These are phyloP conservation scores for Daedaleopsis sinensis DNA, from an alignment of 768 basidiomycete species.

Conservation along the genomic window DNA sequence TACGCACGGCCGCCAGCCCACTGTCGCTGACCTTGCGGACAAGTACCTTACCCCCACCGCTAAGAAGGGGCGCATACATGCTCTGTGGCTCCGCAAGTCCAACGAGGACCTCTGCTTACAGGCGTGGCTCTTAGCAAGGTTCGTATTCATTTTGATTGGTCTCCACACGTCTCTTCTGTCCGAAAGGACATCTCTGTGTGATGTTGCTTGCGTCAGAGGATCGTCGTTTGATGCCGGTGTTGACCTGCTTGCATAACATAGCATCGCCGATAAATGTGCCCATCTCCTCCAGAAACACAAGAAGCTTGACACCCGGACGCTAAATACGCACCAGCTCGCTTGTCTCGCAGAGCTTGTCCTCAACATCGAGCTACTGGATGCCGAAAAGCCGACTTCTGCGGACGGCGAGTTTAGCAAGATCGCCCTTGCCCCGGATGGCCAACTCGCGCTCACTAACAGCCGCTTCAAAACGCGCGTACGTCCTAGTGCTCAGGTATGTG, in stretches of 20 bases:
- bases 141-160: background rate
- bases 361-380: constrained; percentile 38
- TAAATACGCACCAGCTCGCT: constrained; percentile 32
- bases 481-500: constrained; percentile 37
- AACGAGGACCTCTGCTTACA: constrained; percentile 36
- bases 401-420: constrained; percentile 38
- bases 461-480: constrained; percentile 46
- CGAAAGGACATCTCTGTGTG: background rate
- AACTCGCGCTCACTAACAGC: constrained; percentile 37
- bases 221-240: no score
- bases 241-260: background rate
- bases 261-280: background rate
- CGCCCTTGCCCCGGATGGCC: constrained; percentile 24
- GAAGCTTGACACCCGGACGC: constrained; percentile 18
- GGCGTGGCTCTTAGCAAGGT: constrained; percentile 40
- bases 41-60: background rate
- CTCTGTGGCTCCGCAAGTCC: constrained; percentile 35
- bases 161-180: background rate
- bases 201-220: no score
- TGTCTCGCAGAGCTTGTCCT: constrained; percentile 34
- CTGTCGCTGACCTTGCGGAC: background rate
- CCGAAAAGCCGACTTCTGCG: constrained; percentile 34
- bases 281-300: background rate
- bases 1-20: background rate
- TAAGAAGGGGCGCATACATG: constrained; percentile 21